Percentiles rank a stretch among this genome's conserved stretches.
Conservation (phyloP, 2,329 filamentous ascomycete species). For the Alternaria longipes region DNA sequence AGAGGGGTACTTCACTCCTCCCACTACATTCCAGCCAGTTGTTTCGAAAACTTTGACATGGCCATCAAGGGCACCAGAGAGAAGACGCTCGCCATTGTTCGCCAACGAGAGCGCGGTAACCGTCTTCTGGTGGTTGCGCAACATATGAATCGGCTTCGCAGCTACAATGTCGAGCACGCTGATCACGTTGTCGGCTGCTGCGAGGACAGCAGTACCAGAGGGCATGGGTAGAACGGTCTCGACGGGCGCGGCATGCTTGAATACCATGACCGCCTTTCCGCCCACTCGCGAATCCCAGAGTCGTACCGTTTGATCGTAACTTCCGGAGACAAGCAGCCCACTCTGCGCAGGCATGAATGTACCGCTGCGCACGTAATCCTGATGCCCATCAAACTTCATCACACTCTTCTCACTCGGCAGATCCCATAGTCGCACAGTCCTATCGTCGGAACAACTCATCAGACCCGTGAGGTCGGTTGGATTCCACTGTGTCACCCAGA, state of each 20-base stretch:
- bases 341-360: constrained; percentile 81
- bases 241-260: constrained; percentile 90
- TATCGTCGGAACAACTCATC: constrained; percentile 91
- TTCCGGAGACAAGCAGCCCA: constrained; percentile 82
- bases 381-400: constrained; percentile 83
- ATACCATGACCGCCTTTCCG: constrained; percentile 77
- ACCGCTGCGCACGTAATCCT: constrained; percentile 90
- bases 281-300: constrained; percentile 89
- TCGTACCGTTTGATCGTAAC: constrained; percentile 92
- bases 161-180: constrained; percentile 93
- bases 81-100: constrained; percentile 79
- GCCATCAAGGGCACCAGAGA: constrained; percentile 90
- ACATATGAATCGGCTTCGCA: constrained; percentile 83
- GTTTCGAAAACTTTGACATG: constrained; percentile 98
- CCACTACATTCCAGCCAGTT: constrained; percentile 93
- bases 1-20: constrained; percentile 89
- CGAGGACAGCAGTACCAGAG: constrained; percentile 85
- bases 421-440: constrained; percentile 93
- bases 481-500: constrained; percentile 93
- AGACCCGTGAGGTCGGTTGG: constrained; percentile 84
- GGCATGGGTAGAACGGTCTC: constrained; percentile 89
- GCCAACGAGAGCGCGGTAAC: constrained; percentile 87
- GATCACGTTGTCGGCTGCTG: constrained; percentile 84
- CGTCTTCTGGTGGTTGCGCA: constrained; percentile 97
- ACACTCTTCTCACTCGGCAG: constrained; percentile 80